Base-by-base conservation (phyloP, 2,329 filamentous ascomycete genomes). In the Colletotrichum acutatum region DNA sequence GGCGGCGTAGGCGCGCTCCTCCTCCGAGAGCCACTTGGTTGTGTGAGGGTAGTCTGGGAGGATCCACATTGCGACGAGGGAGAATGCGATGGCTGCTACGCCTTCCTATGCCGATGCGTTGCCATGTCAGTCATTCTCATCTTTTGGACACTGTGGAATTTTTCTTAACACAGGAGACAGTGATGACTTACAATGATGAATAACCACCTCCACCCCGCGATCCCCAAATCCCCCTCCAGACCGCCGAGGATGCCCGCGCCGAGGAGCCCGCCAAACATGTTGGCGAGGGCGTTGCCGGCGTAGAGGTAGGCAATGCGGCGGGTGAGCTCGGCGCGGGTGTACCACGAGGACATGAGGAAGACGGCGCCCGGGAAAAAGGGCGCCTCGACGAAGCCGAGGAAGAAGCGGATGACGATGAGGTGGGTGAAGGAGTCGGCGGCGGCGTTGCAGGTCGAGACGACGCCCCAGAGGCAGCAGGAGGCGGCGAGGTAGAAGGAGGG, bases 31-130 rank as follows among this genome's bases (percentile, higher is more conserved):
- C 88, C 89, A 90, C 28, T 80, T 81, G 0, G 88, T 89, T 0
- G 85, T 88, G 56, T 84, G 80, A 1, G 88, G 88, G 19, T 88
- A 89, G 75, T 90, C 84, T 0, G 89, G 89, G 0, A 90, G 79
- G 32, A 82, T 75, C 42, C 85, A 79, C 3, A 75, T 74, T 4
- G 83, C 77, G 1, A 79, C 32, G 1, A 84, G 72, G 1, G 83
- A 79, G 22, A 81, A 77, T 5, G 81, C 73, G 74, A 89, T 75
- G 66, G 85, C 83, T 22, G 84, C 79, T 12, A 84, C 82, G 0
- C 81, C 82, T 62, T 86, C 83, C 79, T 80, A 58, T 32, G 26
- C 8, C 30, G 34, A 14, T 30, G 49, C 24, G 30, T 46, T 22
- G 4, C 54, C 53, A 75, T 54, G 24, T 42, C 22, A 9, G 30